Evolutionary conservation across 148 eudicot species (phyloP), one percentile per base, ranked within the genome.

Genomic region (Rhododendron mucronatum): DNA sequence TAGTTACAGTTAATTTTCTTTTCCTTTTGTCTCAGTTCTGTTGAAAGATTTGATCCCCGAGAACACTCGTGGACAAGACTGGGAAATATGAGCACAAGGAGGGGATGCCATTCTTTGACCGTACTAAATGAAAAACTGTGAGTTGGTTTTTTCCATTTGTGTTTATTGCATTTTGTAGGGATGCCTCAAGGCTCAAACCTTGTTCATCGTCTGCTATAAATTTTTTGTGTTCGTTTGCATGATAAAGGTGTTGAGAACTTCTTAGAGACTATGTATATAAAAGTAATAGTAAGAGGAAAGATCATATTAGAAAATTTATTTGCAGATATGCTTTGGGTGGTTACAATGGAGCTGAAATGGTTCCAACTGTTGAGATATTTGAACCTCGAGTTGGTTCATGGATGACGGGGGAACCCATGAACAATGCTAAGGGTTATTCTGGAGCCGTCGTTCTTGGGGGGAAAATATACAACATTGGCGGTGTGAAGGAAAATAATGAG

Each of bases 251-350:
- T 4, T 13, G 15, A 7, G 1, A 76, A 76, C 48, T 76, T 76
- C 39, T 39, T 39, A 41, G 39, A 33, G 21, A 45, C 81, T 50
- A 47, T 0, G 13, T 50, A 12, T 12, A 10, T 50, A 10, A 50
- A 50, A 12, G 8, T 50, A 50, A 20, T 20, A 3, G 10, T 59
- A 59, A 59, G 65, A 48, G 15, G 15, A n/a, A 67, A 9, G 84
- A 69, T 28, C 15, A 41, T 23, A 20, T 14, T 5, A 13, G 15
- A 0, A 33, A 74, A 61, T 55, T 51, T 63, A 18, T 59, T 94
- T 57, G 81, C 88, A 95, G 98, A 88, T 94, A 91, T 81, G 95
- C 94, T 50, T 81, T 95, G 61, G 98, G 98, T 80, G 98, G 98
- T 23, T 91, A 78, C 82, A 91, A 95, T 86, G 95, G 94, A 76